Conservation (phyloP, 164 flowering plant genomes). For the Liriodendron chinense region DNA sequence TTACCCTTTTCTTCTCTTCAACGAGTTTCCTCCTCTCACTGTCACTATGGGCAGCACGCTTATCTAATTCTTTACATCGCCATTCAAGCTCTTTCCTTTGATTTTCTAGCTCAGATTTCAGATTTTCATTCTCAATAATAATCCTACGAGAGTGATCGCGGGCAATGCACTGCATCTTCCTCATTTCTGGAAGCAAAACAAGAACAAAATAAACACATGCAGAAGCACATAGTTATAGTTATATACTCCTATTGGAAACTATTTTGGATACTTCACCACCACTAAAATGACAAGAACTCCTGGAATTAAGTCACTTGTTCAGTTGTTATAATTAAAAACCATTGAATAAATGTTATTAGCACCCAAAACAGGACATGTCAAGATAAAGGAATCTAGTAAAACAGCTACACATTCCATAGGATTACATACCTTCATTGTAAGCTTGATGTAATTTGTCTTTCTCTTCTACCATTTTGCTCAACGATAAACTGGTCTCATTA, state of each 20-base stretch:
- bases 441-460: constrained; percentile 59
- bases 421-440: constrained; percentile 61
- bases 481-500: constrained; percentile 38
- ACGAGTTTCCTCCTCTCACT: constrained; percentile 50
- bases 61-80: constrained; percentile 33
- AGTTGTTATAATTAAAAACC: not conserved
- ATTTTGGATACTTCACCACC: not conserved
- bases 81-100: constrained; percentile 37
- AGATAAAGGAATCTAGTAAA: not conserved
- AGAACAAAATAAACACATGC: constrained; percentile 6
- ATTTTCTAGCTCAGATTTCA: constrained; percentile 36
- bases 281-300: not conserved
- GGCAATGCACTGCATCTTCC: constrained; percentile 39
- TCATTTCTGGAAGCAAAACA: constrained; percentile 38
- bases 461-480: constrained; percentile 40
- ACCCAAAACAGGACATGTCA: not conserved
- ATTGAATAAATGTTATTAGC: not conserved
- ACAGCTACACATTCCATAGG: not conserved
- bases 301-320: not conserved
- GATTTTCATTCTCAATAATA: constrained; percentile 42
- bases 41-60: constrained; percentile 59
- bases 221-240: not conserved
- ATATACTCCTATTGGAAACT: not conserved
- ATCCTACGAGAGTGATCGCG: constrained; percentile 39
- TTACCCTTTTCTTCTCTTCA: constrained; percentile 54